These are phyloP conservation scores for Acacia melanoxylon DNA, from an alignment of 306 rosid species.

Conservation along the genomic window DNA sequence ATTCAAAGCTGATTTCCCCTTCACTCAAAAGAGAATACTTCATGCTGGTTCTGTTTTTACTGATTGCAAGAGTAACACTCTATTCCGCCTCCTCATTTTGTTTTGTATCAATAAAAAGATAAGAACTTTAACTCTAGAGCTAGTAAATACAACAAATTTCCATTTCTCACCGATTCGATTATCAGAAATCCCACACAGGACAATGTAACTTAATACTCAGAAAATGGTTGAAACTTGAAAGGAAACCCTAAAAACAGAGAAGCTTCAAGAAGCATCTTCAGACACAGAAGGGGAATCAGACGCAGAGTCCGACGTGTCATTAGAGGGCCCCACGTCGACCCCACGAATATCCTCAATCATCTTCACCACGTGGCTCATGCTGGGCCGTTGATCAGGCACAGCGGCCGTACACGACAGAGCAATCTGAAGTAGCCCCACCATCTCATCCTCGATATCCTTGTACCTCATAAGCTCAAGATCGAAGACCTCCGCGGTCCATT, in stretches of 20 bases:
- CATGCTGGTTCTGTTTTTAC: no score
- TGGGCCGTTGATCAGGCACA: conserved; percentile 75
- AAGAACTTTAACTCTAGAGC: not conserved
- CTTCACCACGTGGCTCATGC: conserved; percentile 76
- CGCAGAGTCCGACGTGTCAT: conserved; percentile 54
- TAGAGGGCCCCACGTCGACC: conserved; percentile 49
- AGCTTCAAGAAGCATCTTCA: conserved; percentile 53
- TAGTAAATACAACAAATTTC: not conserved
- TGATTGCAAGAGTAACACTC: not conserved
- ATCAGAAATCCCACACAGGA: not conserved
- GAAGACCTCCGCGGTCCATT: conserved; percentile 96
- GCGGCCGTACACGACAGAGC: conserved; percentile 59
- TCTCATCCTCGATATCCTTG: conserved; percentile 87
- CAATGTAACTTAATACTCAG: not conserved
- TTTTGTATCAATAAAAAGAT: not conserved
- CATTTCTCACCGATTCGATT: not conserved
- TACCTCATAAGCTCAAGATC: conserved; percentile 93
- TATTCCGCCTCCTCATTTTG: not conserved
- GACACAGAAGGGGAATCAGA: conserved; percentile 59
- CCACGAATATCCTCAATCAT: conserved; percentile 82
- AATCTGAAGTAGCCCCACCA: conserved; percentile 79
- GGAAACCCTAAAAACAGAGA: conserved; percentile 5
- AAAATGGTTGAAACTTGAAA: not conserved
- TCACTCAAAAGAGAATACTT: no score
- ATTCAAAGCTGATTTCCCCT: not conserved